Evolutionary conservation across 2,329 filamentous ascomycete genomes (phyloP).

Genomic region (Colletotrichum filicis): DNA sequence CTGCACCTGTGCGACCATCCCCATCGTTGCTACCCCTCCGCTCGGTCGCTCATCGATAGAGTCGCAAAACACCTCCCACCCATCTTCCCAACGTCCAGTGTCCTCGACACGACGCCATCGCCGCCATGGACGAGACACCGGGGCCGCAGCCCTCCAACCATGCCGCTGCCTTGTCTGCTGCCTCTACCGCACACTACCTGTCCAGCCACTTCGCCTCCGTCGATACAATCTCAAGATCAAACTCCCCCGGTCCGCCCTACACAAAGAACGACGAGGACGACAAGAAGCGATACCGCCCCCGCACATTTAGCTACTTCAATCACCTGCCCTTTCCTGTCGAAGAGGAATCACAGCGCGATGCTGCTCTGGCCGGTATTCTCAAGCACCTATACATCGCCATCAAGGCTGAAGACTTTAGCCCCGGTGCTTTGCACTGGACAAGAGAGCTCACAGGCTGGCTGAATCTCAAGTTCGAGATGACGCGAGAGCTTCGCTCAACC

Average conservation of each 20-base stretch:
- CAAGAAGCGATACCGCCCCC: conserved; percentile 78
- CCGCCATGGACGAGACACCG: conserved; percentile 45
- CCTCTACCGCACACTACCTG: conserved; percentile 51
- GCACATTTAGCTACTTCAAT: conserved; percentile 93
- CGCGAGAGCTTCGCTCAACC: conserved; percentile 82
- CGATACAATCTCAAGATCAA: conserved; percentile 84
- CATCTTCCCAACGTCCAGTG: background rate
- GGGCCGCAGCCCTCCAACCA: conserved; percentile 49
- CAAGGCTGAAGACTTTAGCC: conserved; percentile 91
- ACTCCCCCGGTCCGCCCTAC: conserved; percentile 78
- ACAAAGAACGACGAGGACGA: conserved; percentile 61
- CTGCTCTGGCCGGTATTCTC: conserved; percentile 85
- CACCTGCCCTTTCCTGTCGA: conserved; percentile 92
- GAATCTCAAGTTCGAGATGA: conserved; percentile 96
- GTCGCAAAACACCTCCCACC: background rate
- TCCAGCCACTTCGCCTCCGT: conserved; percentile 55
- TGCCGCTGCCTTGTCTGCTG: conserved; percentile 42
- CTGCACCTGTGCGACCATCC: conserved; percentile 12
- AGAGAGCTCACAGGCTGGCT: conserved; percentile 96
- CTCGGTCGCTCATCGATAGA: conserved; percentile 15
- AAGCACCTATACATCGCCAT: conserved; percentile 94
- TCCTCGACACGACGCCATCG: background rate
- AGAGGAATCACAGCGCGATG: conserved; percentile 79
- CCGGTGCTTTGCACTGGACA: conserved; percentile 96
- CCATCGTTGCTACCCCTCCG: conserved; percentile 14